Conservation (phyloP, 768 basidiomycete genomes). For the Boletus pseudopeckii region DNA sequence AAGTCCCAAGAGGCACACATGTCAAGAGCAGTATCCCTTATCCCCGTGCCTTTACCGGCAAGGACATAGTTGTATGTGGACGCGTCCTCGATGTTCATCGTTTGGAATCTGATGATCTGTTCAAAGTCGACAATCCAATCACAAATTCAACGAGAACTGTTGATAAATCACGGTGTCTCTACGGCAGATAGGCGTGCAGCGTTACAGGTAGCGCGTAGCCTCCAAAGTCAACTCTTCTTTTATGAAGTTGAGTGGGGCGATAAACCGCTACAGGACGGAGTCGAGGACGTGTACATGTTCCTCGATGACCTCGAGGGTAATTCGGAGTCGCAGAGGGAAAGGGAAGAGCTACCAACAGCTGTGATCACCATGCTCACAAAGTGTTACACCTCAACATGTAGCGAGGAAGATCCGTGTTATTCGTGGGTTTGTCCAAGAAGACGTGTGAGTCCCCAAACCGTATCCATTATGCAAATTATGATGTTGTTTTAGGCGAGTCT, state of each 20-base stretch:
- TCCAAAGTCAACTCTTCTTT: slow-evolving; percentile 92
- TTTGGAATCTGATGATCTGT: slow-evolving; percentile 3
- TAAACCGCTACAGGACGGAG: slow-evolving; percentile 75
- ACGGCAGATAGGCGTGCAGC: slow-evolving; percentile 80
- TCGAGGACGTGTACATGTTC: slow-evolving; percentile 94
- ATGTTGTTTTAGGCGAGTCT: slow-evolving; percentile 22
- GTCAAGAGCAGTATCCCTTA: slow-evolving; percentile 94
- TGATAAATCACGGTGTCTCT: slow-evolving; percentile 68
- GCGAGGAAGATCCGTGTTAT: slow-evolving; percentile 78
- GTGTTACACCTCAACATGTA: slow-evolving; percentile 87
- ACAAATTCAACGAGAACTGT: slow-evolving; percentile 80
- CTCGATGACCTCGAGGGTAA: slow-evolving; percentile 73
- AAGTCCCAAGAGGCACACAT: slow-evolving; percentile 81
- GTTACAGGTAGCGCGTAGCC: slow-evolving; percentile 81
- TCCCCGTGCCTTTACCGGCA: slow-evolving; percentile 87
- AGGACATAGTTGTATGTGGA: slow-evolving; percentile 84
- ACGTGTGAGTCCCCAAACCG: slow-evolving; percentile 41
- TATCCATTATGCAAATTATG: slow-evolving; percentile 1
- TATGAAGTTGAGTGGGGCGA: slow-evolving; percentile 96
- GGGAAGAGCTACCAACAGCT: slow-evolving; percentile 79
- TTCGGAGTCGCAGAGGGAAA: slow-evolving; percentile 57
- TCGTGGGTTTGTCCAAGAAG: slow-evolving; percentile 71
- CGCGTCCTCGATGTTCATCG: neutral
- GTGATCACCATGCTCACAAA: slow-evolving; percentile 86
- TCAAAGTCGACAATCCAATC: slow-evolving; percentile 81